Percentiles rank a stretch among this genome's conserved stretches.
phyloP scores from a whole-genome alignment of 1,284 basidiomycete species.

The Apiotrichum siamense region DNA sequence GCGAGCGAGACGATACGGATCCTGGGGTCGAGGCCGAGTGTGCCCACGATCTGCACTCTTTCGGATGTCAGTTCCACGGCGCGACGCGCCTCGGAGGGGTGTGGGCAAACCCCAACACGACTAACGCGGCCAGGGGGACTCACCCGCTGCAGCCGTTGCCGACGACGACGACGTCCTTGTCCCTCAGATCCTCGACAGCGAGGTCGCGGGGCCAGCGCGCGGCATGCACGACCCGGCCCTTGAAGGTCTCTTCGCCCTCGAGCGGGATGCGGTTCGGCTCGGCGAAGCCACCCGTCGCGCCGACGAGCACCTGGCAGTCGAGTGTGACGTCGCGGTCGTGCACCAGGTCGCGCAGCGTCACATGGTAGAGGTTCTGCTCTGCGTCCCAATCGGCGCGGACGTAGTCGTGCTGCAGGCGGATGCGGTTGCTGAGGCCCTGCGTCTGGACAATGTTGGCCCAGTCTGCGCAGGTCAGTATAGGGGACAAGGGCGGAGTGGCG shows the following conservation, averaged over 20 bases:
- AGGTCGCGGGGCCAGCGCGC: slow-evolving; percentile 26
- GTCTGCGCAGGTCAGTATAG: slow-evolving; percentile 2
- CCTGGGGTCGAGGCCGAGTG: slow-evolving; percentile 16
- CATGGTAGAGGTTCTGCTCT: slow-evolving; percentile 5
- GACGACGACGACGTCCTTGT: slow-evolving; percentile 17
- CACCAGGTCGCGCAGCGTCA: slow-evolving; percentile 12
- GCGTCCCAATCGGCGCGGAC: slow-evolving; percentile 17
- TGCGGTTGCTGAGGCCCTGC: slow-evolving; percentile 14
- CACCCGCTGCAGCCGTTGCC: slow-evolving; percentile 18
- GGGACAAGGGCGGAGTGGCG: no score
- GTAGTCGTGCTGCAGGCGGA: slow-evolving; percentile 12
- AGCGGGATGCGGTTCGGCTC: slow-evolving; percentile 15
- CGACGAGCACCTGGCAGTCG: slow-evolving; percentile 13
- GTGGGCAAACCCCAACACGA: neutral
- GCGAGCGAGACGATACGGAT: slow-evolving; percentile 18
- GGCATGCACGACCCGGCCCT: slow-evolving; percentile 24
- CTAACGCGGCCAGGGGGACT: neutral
- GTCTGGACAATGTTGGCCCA: slow-evolving; percentile 15
- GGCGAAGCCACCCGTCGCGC: slow-evolving; percentile 13
- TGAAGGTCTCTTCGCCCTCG: slow-evolving; percentile 19
- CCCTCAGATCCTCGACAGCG: slow-evolving; percentile 10
- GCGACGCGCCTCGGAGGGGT: no score
- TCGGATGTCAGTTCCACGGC: no score
- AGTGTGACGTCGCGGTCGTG: slow-evolving; percentile 9
- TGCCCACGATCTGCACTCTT: slow-evolving; percentile 17